Evolutionary conservation across 192 early-diverging fungal genomes (phyloP).

Genomic region (Umbelopsis isabellina): DNA sequence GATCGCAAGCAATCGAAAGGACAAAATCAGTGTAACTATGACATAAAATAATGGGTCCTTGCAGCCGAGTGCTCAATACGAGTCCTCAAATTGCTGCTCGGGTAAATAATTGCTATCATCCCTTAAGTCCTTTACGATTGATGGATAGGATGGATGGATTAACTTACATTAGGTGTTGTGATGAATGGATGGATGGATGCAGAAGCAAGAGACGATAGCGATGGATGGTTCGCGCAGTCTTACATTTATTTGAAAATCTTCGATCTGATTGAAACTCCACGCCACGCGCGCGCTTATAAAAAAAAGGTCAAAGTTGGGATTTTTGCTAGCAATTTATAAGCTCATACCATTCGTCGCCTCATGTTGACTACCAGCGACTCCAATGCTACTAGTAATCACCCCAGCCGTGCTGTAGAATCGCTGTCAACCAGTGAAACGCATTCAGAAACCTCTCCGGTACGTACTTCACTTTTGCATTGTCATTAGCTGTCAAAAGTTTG

Average conservation of each 20-base stretch:
- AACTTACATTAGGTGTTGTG: background rate
- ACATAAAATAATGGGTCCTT: conserved; percentile 18
- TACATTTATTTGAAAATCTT: background rate
- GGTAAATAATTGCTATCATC: conserved; percentile 17
- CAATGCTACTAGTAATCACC: background rate
- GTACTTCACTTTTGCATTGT: background rate
- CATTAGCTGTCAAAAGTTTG: background rate
- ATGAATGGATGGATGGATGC: conserved; percentile 20
- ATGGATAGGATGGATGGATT: background rate
- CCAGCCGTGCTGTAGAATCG: background rate
- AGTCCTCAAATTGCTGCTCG: conserved; percentile 24
- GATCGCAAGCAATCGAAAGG: background rate
- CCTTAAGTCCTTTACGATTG: background rate
- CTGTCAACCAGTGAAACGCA: background rate
- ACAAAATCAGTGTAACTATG: conserved; percentile 22
- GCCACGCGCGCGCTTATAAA: too few relatives aligned
- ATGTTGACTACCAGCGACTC: conserved; percentile 2
- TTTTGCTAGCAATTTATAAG: background rate
- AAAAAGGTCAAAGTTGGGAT: too few relatives aligned
- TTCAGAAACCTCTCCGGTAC: background rate
- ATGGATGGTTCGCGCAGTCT: background rate
- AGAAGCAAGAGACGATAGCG: background rate
- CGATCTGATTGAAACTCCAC: too few relatives aligned
- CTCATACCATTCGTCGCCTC: background rate
- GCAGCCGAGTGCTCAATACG: conserved; percentile 16